Evolutionary conservation across 2,329 filamentous ascomycete genomes (phyloP), one percentile per base, ranked within the genome.

Genomic region (Mycosphaerella sp.): DNA sequence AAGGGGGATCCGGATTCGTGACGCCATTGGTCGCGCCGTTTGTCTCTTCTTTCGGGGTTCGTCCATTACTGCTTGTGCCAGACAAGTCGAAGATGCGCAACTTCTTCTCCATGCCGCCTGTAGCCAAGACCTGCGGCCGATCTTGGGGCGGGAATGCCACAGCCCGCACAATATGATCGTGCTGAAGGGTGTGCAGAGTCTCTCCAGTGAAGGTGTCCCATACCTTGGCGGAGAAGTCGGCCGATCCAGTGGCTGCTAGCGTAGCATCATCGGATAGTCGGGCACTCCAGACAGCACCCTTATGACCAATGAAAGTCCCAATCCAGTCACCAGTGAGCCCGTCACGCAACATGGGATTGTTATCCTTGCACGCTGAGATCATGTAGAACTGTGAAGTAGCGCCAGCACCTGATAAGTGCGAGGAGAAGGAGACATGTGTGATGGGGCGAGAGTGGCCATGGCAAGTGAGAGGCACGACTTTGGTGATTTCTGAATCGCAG

Each of bases 181-280:
- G 93, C 66, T 91, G 84, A 32, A 98, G 79, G 3, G 88, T 90
- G 64, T 86, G 86, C 37, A 95, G 78, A 43, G 87, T 82, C 73
- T 96, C 90, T 62, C 94, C 94, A 0, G 87, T 93, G 65, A 94
- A 87, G 0, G 93, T 95, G 64, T 98, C 89, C 93, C 94, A 98
- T 46, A 98, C 85, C 70, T 94, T 96, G 43, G 89, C 94, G 59
- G 57, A 55, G 69, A 98, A 98, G 69, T 98, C 93, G 44, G 93
- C 93, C 44, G 90, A 94, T 41, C 88, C 93, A 30, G 94, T 97
- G 8, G 90, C 93, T 51, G 93, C 91, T 42, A 89, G 84, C 21
- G 82, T 83, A 37, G 89, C 88, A 72, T 97, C 89, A 16, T 87
- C 84, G 47, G 89, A 95, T 32, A 98, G 78, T 62, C 90, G 82